Evolutionary conservation across 768 basidiomycete genomes (phyloP).

Genomic region (Podaxis mareebaensis): DNA sequence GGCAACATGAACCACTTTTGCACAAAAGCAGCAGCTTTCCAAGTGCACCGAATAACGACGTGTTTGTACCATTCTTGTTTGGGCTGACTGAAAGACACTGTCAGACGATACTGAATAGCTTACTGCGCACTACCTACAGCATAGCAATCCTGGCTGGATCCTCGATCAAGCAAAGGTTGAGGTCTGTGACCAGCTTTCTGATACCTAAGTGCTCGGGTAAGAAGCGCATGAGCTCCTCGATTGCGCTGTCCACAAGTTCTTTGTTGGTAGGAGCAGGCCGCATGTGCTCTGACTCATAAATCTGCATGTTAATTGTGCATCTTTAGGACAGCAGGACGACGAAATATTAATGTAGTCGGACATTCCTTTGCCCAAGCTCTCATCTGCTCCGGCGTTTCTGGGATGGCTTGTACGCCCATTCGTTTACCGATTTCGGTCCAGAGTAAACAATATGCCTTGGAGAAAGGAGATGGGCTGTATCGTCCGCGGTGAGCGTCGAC

Average conservation of each 20-base stretch:
- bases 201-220: conserved; percentile 41
- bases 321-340: neutral
- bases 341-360: neutral
- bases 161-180: conserved; percentile 40
- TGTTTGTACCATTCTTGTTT: conserved; percentile 35
- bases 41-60: conserved; percentile 22
- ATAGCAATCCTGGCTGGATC: conserved; percentile 47
- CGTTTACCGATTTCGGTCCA: conserved; percentile 47
- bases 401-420: conserved; percentile 51
- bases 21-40: conserved; percentile 29
- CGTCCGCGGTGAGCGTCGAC: no score
- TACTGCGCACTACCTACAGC: conserved; percentile 35
- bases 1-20: conserved; percentile 43
- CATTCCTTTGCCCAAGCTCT: conserved; percentile 35
- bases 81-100: conserved; percentile 33
- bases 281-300: conserved; percentile 44
- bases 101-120: neutral
- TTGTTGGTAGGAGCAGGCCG: conserved; percentile 40
- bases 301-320: conserved; percentile 22
- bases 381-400: conserved; percentile 37
- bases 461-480: neutral
- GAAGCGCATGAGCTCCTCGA: conserved; percentile 39
- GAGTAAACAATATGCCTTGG: conserved; percentile 39
- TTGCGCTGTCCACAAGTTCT: conserved; percentile 39
- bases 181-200: conserved; percentile 31